Base-by-base conservation (phyloP, 2,329 filamentous ascomycete genomes). In the Colletotrichum gloeosporioides region DNA sequence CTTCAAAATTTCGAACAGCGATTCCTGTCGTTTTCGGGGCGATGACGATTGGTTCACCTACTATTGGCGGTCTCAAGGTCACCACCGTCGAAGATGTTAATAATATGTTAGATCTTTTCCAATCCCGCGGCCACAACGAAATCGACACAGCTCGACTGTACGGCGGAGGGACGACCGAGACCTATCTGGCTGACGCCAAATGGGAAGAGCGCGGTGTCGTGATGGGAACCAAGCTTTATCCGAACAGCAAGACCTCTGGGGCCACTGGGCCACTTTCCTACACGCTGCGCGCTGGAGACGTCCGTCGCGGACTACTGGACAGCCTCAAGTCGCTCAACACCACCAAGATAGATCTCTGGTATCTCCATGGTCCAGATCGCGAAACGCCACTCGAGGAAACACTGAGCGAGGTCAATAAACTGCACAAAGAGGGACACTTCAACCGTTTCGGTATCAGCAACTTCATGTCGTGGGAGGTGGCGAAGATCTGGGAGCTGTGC, bases 141-240 rank as follows among this genome's bases (percentile, higher is more conserved):
- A 83, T 95, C 68, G 93, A 95, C 81, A 95, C 93, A 1, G 93
- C 93, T 0, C 89, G 93, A 16, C 82, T 89, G 5, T 95, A 95
- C 78, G 87, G 93, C 59, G 89, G 85, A 34, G 93, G 93, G 65
- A 87, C 89, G 67, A 92, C 94, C 69, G 94, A 95, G 80, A 82
- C 87, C 68, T 84, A 85, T 61, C 85, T 91, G 3, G 88, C 84
- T 8, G 78, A 82, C 15, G 78, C 85, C 13, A 77, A 84, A 29
- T 87, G 85, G 84, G 77, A 85, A 63, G 68, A 80, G 8, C 82
- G 86, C n/a, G 83, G 83, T 22, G 78, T 89, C 25, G 69, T 81
- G 18, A 83, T 88, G 78, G 86, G 84, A 71, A 88, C 87, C 1
- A 89, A 89, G 73, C 80, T 87, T 22, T 86, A 77, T 82, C 86